A percentile compares a stretch with the other conserved stretches of the same genome.
These are phyloP conservation scores for Geotrichum histeridarum DNA, from an alignment of 1,139 yeast species.

Conservation along the genomic window DNA sequence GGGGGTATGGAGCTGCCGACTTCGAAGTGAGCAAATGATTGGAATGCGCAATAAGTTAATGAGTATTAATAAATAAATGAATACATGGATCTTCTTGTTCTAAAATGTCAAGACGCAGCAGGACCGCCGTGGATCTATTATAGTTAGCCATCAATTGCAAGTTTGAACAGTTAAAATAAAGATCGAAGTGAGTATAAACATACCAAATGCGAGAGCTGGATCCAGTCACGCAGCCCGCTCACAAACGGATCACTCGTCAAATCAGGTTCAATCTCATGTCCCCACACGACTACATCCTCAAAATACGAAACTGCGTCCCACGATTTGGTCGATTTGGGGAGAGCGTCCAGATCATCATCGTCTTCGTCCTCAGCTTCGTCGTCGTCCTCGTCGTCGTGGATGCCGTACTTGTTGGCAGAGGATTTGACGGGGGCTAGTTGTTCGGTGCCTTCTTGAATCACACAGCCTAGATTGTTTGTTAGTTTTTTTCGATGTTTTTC, in stretches of 20 bases:
- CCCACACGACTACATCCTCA: slow-evolving; percentile 29
- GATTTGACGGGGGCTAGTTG: slow-evolving; percentile 10
- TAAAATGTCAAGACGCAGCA: too few relatives aligned
- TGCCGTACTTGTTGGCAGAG: slow-evolving; percentile 5
- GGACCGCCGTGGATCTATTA: too few relatives aligned
- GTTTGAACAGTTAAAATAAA: too few relatives aligned
- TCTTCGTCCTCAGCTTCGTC: slow-evolving; percentile 16
- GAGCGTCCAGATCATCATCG: slow-evolving; percentile 18
- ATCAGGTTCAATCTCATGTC: slow-evolving; percentile 29
- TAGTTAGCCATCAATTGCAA: too few relatives aligned
- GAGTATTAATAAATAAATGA: too few relatives aligned
- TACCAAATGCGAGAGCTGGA: slow-evolving; percentile 25
- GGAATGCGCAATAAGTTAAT: too few relatives aligned
- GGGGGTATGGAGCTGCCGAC: too few relatives aligned
- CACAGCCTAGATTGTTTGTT: neutral
- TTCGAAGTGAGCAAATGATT: too few relatives aligned
- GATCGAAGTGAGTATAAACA: slow-evolving; percentile 10
- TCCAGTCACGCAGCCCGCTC: slow-evolving; percentile 28
- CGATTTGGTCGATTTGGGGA: slow-evolving; percentile 10
- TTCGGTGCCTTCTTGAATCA: slow-evolving; percentile 11
- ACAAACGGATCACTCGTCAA: slow-evolving; percentile 25
- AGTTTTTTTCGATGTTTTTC: neutral
- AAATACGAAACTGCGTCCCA: slow-evolving; percentile 24
- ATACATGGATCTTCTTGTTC: too few relatives aligned
- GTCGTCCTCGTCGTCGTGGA: slow-evolving; percentile 13